A percentile compares a stretch with the other conserved stretches of the same genome.
Evolutionary conservation across 2,329 filamentous ascomycete species (phyloP).

Genomic region (Pseudogymnoascus sp.): DNA sequence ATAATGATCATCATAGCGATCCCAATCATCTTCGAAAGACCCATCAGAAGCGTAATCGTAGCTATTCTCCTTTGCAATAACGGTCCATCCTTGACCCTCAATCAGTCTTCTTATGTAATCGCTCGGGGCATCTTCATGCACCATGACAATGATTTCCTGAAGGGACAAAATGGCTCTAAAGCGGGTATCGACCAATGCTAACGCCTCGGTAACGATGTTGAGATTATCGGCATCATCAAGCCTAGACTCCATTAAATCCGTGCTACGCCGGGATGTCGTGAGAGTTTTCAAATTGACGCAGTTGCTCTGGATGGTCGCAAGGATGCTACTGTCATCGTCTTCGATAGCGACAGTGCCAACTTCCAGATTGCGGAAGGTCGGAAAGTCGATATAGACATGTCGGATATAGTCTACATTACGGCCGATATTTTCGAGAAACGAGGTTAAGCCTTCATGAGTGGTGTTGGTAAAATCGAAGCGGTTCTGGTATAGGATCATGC

Average conservation of each 20-base stretch:
- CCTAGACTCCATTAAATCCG: not conserved
- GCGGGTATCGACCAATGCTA: conserved; percentile 17
- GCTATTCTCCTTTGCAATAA: conserved; percentile 16
- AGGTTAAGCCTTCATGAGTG: not conserved
- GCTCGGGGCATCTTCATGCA: conserved; percentile 17
- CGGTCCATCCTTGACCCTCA: conserved; percentile 21
- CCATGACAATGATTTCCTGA: conserved; percentile 20
- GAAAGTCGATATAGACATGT: conserved; percentile 17
- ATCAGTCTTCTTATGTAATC: conserved; percentile 19
- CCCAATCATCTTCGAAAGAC: not conserved
- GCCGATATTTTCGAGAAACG: conserved; percentile 21
- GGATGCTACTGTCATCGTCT: conserved; percentile 10
- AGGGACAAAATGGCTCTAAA: conserved; percentile 23
- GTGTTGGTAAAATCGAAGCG: conserved; percentile 18
- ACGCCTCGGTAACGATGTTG: conserved; percentile 15
- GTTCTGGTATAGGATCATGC: conserved; percentile 21
- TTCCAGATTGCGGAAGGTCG: conserved; percentile 14
- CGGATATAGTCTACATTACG: conserved; percentile 19
- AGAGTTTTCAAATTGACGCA: conserved; percentile 19
- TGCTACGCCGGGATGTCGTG: conserved; percentile 12
- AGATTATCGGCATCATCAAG: conserved; percentile 12
- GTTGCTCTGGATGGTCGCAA: conserved; percentile 17
- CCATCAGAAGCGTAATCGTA: conserved; percentile 7
- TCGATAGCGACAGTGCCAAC: conserved; percentile 12
- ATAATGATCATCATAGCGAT: conserved; percentile 12